These are phyloP conservation scores for Cladosporium sp. DNA, from an alignment of 2,329 filamentous ascomycete genomes.

Conservation along the genomic window DNA sequence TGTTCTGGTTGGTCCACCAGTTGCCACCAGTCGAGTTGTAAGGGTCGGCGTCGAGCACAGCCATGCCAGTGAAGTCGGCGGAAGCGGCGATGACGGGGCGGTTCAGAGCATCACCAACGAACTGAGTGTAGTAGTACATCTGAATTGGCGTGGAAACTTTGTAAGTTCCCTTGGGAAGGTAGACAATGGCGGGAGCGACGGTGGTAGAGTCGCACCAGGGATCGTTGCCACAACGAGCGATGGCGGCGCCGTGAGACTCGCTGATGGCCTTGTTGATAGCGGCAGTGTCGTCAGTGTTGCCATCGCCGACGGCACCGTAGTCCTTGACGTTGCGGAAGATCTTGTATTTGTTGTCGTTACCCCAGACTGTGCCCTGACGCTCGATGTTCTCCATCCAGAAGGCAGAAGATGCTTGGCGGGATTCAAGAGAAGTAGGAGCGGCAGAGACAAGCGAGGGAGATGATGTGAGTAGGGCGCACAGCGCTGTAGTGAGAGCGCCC, in stretches of 20 bases:
- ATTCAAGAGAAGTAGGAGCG: slow-evolving; percentile 17
- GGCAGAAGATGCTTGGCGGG: slow-evolving; percentile 17
- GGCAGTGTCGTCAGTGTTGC: slow-evolving; percentile 76
- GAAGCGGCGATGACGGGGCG: slow-evolving; percentile 62
- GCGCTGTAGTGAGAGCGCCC: slow-evolving; percentile 33
- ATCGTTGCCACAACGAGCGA: slow-evolving; percentile 64
- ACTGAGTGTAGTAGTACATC: slow-evolving; percentile 90
- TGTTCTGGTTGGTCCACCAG: slow-evolving; percentile 58
- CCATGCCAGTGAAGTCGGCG: slow-evolving; percentile 74
- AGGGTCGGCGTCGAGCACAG: slow-evolving; percentile 84
- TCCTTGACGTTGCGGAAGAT: slow-evolving; percentile 54
- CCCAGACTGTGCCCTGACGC: slow-evolving; percentile 66
- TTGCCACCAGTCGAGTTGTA: slow-evolving; percentile 63
- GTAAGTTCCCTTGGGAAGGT: slow-evolving; percentile 89
- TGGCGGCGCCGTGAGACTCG: slow-evolving; percentile 68
- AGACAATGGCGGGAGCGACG: slow-evolving; percentile 80
- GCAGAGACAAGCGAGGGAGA: slow-evolving; percentile 20
- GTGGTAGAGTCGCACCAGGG: slow-evolving; percentile 81
- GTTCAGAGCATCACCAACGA: slow-evolving; percentile 75
- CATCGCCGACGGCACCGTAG: slow-evolving; percentile 56
- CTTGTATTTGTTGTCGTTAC: slow-evolving; percentile 62
- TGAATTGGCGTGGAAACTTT: slow-evolving; percentile 76
- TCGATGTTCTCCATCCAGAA: slow-evolving; percentile 32
- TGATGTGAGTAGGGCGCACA: slow-evolving; percentile 32
- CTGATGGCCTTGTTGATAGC: slow-evolving; percentile 85